Conservation (phyloP, 768 basidiomycete species). For the Panus rudis region DNA sequence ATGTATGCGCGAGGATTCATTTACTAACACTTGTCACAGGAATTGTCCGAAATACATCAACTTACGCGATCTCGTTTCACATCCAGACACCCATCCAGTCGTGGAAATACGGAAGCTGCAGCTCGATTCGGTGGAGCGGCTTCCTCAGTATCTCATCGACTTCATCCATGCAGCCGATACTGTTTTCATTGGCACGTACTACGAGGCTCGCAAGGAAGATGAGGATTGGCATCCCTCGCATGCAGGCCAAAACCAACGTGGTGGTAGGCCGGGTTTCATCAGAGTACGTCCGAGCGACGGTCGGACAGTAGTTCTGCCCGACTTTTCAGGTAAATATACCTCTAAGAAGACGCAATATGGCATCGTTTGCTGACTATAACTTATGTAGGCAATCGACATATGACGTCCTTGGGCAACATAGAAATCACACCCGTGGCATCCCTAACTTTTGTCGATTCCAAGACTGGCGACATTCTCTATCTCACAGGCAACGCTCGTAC, state of each 20-base stretch:
- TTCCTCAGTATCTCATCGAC: conserved; percentile 42
- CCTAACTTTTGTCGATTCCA: conserved; percentile 49
- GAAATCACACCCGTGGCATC: conserved; percentile 49
- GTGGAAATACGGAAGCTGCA: conserved; percentile 29
- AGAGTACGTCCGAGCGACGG: conserved; percentile 42
- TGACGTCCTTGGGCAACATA: conserved; percentile 61
- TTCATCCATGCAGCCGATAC: conserved; percentile 47
- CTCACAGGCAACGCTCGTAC: conserved; percentile 51
- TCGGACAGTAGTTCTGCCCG: conserved; percentile 50
- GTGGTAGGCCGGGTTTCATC: conserved; percentile 55
- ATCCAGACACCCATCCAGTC: conserved; percentile 31
- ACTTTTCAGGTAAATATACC: conserved; percentile 42
- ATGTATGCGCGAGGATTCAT: not conserved
- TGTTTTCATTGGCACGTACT: conserved; percentile 48
- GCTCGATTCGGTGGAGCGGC: conserved; percentile 29
- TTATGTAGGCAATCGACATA: conserved; percentile 46
- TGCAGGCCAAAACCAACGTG: conserved; percentile 57
- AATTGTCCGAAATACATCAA: conserved; percentile 71
- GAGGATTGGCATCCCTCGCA: conserved; percentile 43
- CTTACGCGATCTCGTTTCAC: conserved; percentile 42
- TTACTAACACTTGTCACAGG: conserved; percentile 23
- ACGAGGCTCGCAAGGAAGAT: conserved; percentile 34
- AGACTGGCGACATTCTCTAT: conserved; percentile 51
- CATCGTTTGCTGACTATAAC: not conserved
- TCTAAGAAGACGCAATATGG: conserved; percentile 3